Conservation (phyloP, 2,329 filamentous ascomycete genomes). For the Alternaria sp. region DNA sequence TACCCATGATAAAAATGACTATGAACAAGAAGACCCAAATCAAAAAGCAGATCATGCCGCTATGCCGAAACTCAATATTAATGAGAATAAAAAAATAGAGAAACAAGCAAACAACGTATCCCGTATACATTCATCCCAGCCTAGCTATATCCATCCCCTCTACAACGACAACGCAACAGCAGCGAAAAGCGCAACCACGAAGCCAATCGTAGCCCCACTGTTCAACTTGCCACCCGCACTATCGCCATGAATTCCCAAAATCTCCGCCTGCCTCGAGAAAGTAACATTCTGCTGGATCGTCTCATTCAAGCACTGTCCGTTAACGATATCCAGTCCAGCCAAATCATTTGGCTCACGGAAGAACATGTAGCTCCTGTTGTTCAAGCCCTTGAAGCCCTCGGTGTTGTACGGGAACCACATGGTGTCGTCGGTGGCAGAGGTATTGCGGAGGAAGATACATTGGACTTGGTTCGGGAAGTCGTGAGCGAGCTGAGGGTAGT, state of each 20-base stretch:
- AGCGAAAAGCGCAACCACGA: constrained; percentile 45
- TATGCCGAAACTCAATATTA: not conserved
- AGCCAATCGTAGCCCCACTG: constrained; percentile 42
- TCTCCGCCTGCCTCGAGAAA: constrained; percentile 58
- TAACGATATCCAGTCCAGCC: constrained; percentile 68
- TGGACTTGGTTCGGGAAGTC: constrained; percentile 76
- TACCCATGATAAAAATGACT: not conserved
- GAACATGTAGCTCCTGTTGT: constrained; percentile 78
- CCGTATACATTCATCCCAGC: constrained; percentile 1
- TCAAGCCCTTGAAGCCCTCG: constrained; percentile 71
- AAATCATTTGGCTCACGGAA: constrained; percentile 77
- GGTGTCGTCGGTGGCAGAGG: constrained; percentile 69
- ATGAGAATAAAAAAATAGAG: too few species aligned
- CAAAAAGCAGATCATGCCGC: not conserved
- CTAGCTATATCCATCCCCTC: not conserved
- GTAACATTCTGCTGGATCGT: constrained; percentile 75
- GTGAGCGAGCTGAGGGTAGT: constrained; percentile 66
- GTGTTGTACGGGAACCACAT: constrained; percentile 81
- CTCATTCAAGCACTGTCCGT: constrained; percentile 72
- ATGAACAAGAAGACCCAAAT: not conserved
- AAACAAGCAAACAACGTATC: constrained; percentile 3
- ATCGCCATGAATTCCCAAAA: constrained; percentile 46
- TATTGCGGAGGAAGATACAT: constrained; percentile 81
- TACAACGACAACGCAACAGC: constrained; percentile 39
- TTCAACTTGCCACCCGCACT: constrained; percentile 33